Evolutionary conservation across 495 filamentous ascomycete species (phyloP), one percentile per base, ranked within the genome.

Genomic region (Cryomyces minteri): DNA sequence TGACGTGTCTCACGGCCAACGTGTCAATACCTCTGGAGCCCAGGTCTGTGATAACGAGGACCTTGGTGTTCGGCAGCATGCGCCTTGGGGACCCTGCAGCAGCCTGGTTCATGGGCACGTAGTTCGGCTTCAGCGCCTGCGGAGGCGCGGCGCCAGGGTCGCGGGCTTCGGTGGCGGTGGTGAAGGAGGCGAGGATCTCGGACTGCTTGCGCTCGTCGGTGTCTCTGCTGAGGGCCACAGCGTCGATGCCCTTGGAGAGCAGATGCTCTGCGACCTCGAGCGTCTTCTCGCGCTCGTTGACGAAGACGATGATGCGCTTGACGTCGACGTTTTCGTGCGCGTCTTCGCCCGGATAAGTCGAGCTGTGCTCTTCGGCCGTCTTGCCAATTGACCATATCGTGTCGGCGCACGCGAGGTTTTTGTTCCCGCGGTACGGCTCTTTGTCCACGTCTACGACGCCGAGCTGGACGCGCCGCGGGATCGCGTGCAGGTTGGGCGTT

Each of bases 1-100:
- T 73, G 9, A 96, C 88, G 48, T 88, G 84, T 48, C 82, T 71
- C 6, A 96, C 87, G 5, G 83, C 81, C n/a, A 94, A 59, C 0
- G 90, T 98, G 56, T 98, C 90, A 51, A 98, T 90, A 44, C 90
- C 90, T 50, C 90, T 69, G 12, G 87, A 94, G 12, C 82, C 82
- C 40, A 98, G 68, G 57, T 98, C 90, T 0, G 92, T 98, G 6
- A 82, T 88, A 5, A 98, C 87, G 12, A 98, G 76, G 1, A 95
- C 92, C 54, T 86, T 86, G 40, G 79, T 84, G 53, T 88, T 84
- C 1, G 77, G 65, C 29, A 78, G 54, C 25, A 51, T 58, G 36
- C 71, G 62, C 9, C 47, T 47, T 25, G 55, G 49, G 32, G 45
- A 32, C 10, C 11, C 37, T 14, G 48, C 37, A 4, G 32, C n/a